Percentiles rank a stretch among this genome's conserved stretches.
phyloP scores from a whole-genome alignment of 1,284 basidiomycete species.

The Abortiporus biennis region DNA sequence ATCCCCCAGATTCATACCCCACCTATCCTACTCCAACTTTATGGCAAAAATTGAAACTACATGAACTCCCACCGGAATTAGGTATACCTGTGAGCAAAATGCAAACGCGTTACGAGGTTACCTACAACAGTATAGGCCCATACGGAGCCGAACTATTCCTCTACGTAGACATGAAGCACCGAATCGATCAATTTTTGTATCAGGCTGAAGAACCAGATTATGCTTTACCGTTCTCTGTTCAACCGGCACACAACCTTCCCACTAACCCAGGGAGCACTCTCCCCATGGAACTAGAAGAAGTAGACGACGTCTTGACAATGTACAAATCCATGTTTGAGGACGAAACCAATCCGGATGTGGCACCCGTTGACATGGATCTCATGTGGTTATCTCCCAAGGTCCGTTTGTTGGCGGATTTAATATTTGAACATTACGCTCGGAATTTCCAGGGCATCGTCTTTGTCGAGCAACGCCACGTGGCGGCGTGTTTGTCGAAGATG shows the following conservation, averaged over 20 bases:
- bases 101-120: constrained; percentile 51
- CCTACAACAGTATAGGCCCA: constrained; percentile 44
- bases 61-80: constrained; percentile 34
- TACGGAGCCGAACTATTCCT: constrained; percentile 58
- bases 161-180: constrained; percentile 49
- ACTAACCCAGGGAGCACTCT: constrained; percentile 15
- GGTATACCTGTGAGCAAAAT: constrained; percentile 52
- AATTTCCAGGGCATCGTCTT: constrained; percentile 79
- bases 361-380: constrained; percentile 37
- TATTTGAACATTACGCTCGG: constrained; percentile 46
- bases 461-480: constrained; percentile 76
- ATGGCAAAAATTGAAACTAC: constrained; percentile 45
- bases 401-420: constrained; percentile 48
- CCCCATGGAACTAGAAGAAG: constrained; percentile 34
- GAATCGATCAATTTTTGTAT: constrained; percentile 32
- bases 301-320: constrained; percentile 44
- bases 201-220: constrained; percentile 24
- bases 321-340: constrained; percentile 46
- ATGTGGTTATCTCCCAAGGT: constrained; percentile 74
- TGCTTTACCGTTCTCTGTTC: constrained; percentile 7
- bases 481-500: constrained; percentile 60
- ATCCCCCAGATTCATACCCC: constrained; percentile 40
- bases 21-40: constrained; percentile 50
- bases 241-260: constrained; percentile 3
- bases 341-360: constrained; percentile 17